Conservation (phyloP, 176 grass and related monocot genomes). For the Luzula sylvatica region DNA sequence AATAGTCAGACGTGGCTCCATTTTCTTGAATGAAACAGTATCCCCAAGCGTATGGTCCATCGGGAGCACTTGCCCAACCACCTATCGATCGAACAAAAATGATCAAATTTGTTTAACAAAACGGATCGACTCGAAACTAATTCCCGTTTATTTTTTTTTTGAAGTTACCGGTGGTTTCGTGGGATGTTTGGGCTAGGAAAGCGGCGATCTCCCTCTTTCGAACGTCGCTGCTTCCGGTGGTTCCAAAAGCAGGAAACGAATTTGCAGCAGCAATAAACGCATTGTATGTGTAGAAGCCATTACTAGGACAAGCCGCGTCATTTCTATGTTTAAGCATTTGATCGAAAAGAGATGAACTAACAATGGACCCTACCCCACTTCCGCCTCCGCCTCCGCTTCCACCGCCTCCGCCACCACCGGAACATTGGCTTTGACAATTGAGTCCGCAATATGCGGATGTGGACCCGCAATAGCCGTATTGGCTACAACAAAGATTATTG, state of each 20-base stretch:
- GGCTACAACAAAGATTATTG: conserved; percentile 28
- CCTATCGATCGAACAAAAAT: not conserved
- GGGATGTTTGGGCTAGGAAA: conserved; percentile 52
- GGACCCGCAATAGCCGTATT: conserved; percentile 23
- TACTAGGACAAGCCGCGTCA: not conserved
- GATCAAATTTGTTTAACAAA: too few species aligned
- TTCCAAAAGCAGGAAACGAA: conserved; percentile 11
- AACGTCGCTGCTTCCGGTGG: not conserved
- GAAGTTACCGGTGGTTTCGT: conserved; percentile 38
- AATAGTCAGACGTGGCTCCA: conserved; percentile 8
- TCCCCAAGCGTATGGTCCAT: conserved; percentile 39
- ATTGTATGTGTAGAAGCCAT: conserved; percentile 21
- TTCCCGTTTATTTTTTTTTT: too few species aligned
- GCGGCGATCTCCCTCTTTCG: conserved; percentile 42
- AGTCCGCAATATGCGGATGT: conserved; percentile 10
- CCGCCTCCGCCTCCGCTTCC: not conserved
- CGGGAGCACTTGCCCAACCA: conserved; percentile 29
- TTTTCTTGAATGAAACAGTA: conserved; percentile 24
- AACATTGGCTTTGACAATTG: conserved; percentile 32
- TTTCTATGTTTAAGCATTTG: conserved; percentile 21
- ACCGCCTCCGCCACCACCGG: not conserved
- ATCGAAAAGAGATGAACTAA: conserved; percentile 16
- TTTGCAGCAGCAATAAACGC: conserved; percentile 23
- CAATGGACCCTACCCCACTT: conserved; percentile 7
- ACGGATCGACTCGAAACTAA: too few species aligned